These are phyloP conservation scores for Ammopiptanthus mongolicus DNA, from an alignment of 306 rosid species.

Conservation along the genomic window DNA sequence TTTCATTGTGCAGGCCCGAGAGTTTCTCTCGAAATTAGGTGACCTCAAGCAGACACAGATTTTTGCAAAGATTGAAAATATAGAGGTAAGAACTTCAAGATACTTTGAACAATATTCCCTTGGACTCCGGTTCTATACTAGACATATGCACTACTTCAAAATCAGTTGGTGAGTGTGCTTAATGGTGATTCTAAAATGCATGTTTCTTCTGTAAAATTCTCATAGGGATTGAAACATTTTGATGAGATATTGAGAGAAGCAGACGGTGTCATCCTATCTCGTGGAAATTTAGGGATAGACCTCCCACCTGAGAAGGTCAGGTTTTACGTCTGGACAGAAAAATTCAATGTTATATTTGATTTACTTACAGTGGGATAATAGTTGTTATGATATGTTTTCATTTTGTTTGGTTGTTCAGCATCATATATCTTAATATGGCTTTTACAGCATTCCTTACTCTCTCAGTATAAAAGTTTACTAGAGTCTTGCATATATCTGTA, in stretches of 20 bases:
- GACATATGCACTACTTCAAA: neutral
- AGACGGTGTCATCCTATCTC: conserved; percentile 74
- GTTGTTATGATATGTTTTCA: neutral
- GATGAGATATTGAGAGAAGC: conserved; percentile 87
- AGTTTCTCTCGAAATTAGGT: conserved; percentile 32
- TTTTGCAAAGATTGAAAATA: conserved; percentile 77
- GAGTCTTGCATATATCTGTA: neutral
- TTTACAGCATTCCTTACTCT: neutral
- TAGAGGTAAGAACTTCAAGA: conserved; percentile 45
- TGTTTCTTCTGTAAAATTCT: conserved; percentile 15
- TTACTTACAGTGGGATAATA: neutral
- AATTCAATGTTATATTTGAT: neutral
- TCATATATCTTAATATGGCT: neutral
- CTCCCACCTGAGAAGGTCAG: conserved; percentile 94
- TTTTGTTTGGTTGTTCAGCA: conserved; percentile 6
- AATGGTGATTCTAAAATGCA: conserved; percentile 11
- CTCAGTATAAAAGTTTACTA: neutral
- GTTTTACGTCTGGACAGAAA: conserved; percentile 14
- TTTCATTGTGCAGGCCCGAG: conserved; percentile 63
- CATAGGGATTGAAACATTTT: conserved; percentile 70
- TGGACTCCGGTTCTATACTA: neutral
- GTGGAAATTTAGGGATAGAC: conserved; percentile 90
- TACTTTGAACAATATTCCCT: neutral
- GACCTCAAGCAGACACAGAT: conserved; percentile 69
- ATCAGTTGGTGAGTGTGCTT: neutral